These are phyloP conservation scores for Chlamydomonas schloesseri DNA, from an alignment of 139 green algal genomes.

Conservation along the genomic window DNA sequence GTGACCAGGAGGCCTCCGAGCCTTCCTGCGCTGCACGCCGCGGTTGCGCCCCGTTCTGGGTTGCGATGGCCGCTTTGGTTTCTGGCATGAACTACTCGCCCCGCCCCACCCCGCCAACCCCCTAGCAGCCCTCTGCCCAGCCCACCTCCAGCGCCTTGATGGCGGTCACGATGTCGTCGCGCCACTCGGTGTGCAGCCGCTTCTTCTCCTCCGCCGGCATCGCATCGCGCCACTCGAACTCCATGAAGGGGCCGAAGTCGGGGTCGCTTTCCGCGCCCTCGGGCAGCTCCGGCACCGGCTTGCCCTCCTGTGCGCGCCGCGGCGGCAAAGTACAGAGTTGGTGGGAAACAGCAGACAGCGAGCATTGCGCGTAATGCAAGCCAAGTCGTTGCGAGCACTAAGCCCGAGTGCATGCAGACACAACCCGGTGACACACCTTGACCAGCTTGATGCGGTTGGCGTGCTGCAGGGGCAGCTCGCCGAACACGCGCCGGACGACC, in stretches of 20 bases:
- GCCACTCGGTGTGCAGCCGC: not conserved
- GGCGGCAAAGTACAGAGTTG: no score
- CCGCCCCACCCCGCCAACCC: not conserved
- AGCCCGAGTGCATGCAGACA: no score
- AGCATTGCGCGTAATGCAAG: no score
- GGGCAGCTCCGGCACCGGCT: not conserved
- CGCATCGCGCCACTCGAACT: not conserved
- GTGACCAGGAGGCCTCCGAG: not conserved
- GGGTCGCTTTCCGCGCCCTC: not conserved
- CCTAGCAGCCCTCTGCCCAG: not conserved
- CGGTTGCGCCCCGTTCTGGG: no score
- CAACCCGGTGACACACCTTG: not conserved
- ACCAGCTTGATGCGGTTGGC: not conserved
- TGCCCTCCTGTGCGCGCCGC: not conserved
- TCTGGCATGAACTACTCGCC: no score
- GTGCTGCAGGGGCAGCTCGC: not conserved
- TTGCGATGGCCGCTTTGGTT: no score
- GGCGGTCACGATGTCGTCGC: conserved; percentile 1
- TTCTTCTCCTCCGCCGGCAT: not conserved
- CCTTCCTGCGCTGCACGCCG: no score
- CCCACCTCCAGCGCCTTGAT: not conserved
- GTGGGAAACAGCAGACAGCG: no score
- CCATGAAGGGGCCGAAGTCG: not conserved
- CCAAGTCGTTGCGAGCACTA: no score
- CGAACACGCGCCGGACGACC: not conserved